Conservation (phyloP, 2,329 filamentous ascomycete species). For the Scedosporium apiospermum region DNA sequence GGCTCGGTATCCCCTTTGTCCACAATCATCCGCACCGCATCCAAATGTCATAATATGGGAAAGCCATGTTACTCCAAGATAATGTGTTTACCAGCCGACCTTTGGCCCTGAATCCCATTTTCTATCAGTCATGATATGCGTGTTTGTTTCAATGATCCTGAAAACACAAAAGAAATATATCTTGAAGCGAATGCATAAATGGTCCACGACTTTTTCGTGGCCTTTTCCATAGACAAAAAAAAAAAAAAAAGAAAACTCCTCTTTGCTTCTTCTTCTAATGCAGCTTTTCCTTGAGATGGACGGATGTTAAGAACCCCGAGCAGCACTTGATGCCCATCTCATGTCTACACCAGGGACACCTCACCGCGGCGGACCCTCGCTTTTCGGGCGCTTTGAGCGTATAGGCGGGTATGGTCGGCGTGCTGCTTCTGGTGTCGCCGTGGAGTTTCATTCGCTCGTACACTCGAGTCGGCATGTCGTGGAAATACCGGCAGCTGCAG, state of each 20-base stretch:
- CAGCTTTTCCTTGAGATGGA: slow-evolving; percentile 56
- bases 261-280: slow-evolving; percentile 25
- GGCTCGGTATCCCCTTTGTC: too few relatives aligned
- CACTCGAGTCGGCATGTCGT: slow-evolving; percentile 55
- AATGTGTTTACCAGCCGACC: slow-evolving; percentile 59
- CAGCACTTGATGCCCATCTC: slow-evolving; percentile 62
- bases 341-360: slow-evolving; percentile 64
- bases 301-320: slow-evolving; percentile 56
- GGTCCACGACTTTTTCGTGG: neutral
- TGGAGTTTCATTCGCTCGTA: slow-evolving; percentile 52
- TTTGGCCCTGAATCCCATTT: too few relatives aligned
- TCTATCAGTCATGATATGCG: too few relatives aligned
- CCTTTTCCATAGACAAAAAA: neutral
- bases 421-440: neutral
- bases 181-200: neutral
- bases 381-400: neutral
- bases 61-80: too few relatives aligned
- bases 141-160: too few relatives aligned
- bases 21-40: too few relatives aligned
- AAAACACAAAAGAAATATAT: neutral
- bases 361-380: slow-evolving; percentile 35
- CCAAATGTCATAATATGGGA: too few relatives aligned
- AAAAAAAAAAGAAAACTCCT: neutral
- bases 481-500: slow-evolving; percentile 54
- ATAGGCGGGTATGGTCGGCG: neutral